Conservation (phyloP, 2,329 filamentous ascomycete genomes). For the Bipolaris oryzae region DNA sequence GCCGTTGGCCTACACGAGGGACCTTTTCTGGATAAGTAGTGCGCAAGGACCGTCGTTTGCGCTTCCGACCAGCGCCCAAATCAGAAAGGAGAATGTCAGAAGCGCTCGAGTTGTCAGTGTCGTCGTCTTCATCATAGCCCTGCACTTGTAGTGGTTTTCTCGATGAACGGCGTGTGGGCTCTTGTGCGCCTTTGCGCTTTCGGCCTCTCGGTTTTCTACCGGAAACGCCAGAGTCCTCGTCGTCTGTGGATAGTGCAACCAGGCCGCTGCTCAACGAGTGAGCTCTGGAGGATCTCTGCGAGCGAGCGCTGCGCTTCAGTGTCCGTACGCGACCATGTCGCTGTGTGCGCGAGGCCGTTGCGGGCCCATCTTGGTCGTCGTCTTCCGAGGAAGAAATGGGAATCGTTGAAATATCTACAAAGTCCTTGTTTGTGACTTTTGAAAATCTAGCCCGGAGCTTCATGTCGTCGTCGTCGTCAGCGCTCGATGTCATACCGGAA, state of each 20-base stretch:
- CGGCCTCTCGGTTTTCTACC: slow-evolving; percentile 22
- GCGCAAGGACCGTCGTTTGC: slow-evolving; percentile 38
- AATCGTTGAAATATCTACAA: slow-evolving; percentile 39
- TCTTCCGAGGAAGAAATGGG: slow-evolving; percentile 43
- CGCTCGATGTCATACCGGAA: slow-evolving; percentile 19
- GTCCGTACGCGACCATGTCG: slow-evolving; percentile 23
- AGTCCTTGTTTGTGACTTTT: slow-evolving; percentile 26
- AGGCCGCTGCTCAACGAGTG: slow-evolving; percentile 22
- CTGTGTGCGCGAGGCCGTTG: slow-evolving; percentile 11
- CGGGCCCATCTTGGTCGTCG: slow-evolving; percentile 24
- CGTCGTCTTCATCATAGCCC: slow-evolving; percentile 36
- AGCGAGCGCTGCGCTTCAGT: slow-evolving; percentile 13
- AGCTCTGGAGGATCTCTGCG: slow-evolving; percentile 20
- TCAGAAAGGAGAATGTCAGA: slow-evolving; percentile 51
- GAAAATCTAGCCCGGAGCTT: slow-evolving; percentile 28
- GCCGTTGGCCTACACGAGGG: slow-evolving; percentile 43
- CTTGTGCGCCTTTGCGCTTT: slow-evolving; percentile 23
- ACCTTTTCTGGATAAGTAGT: slow-evolving; percentile 25
- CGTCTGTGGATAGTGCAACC: slow-evolving; percentile 26
- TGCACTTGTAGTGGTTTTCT: slow-evolving; percentile 24
- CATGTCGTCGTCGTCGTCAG: slow-evolving; percentile 27
- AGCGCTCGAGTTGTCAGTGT: slow-evolving; percentile 36
- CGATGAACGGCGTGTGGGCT: slow-evolving; percentile 39
- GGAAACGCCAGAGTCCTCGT: slow-evolving; percentile 27
- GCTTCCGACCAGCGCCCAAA: slow-evolving; percentile 46